Base-by-base conservation (phyloP, 2,329 filamentous ascomycete genomes). In the Fusarium praegraminearum region DNA sequence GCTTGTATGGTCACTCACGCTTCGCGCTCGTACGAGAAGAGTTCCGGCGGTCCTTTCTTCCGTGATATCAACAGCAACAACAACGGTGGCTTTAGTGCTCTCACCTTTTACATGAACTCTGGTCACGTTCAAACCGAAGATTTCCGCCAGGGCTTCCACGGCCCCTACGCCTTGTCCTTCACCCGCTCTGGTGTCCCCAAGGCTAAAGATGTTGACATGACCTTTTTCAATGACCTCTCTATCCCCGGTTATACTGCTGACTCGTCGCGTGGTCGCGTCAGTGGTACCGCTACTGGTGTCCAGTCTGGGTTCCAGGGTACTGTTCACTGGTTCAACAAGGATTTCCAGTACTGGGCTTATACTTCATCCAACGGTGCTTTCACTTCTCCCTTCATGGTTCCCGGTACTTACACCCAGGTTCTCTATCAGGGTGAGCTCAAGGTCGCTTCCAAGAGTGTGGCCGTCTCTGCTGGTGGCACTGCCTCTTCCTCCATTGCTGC, bases 61-160 rank as follows among this genome's bases (percentile, higher is more conserved):
- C 83, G 87, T 18, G 88, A 90, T 67, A 90, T 91, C 77, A 86
- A 90, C 78, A 82, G 84, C 54, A 91, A 92, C 80, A 89, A 90
- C 64, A 87, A 83, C 18, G 87, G 86, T 7, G 79, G 77, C 40
- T 86, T 83, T 67, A 89, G 81, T 36, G 87, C 83, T 58, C 81
- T 91, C 1, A 90, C 89, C 77, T 90, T 86, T 78, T 91, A 91
- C 80, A 90, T 90, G 85, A 91, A 91, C 81, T 89, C 86, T 16
- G 84, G 84, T 41, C 89, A 91, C 63, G 85, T 84, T 3, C 84
- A 88, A 76, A 91, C 89, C 2, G 90, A 92, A 74, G 75, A 78
- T 15, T 90, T 78, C 78, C 84, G 90, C 33, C 85, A 85, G 76
- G 89, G 90, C 6, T 81, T 92, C 43, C 88, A 91, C 73, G 89